Percentiles rank a stretch among this genome's conserved stretches.
Conservation (phyloP, 371 early-diverging fungal genomes). For the Lichtheimia corymbifera region DNA sequence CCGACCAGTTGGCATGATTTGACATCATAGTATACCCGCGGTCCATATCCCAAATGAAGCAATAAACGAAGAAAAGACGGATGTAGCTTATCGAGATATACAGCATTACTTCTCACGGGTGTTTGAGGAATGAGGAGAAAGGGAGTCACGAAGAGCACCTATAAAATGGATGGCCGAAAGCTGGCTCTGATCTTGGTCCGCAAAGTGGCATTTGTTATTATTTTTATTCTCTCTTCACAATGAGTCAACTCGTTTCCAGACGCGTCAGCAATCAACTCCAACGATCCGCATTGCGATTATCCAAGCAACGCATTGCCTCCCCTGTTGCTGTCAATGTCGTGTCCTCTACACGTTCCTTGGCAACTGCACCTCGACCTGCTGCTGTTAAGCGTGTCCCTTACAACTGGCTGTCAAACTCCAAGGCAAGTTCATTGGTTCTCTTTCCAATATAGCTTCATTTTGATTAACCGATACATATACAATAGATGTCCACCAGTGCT, state of each 20-base stretch:
- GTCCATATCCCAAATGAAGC: no score
- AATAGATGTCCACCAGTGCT: no score
- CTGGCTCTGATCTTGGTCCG: no score
- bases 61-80: no score
- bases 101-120: neutral
- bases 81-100: neutral
- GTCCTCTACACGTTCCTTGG: conserved; percentile 12
- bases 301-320: conserved; percentile 2
- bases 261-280: conserved; percentile 20
- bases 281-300: conserved; percentile 10
- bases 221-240: conserved; percentile 22
- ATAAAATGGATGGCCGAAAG: no score
- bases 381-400: neutral
- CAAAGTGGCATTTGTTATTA: conserved; percentile 5
- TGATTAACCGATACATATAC: conserved; percentile 21
- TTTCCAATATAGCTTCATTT: no score
- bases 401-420: conserved; percentile 21
- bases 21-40: no score
- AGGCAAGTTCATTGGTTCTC: no score
- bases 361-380: conserved; percentile 10
- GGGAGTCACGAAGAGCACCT: no score
- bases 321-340: conserved; percentile 5
- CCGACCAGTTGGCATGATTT: no score
- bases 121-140: no score
- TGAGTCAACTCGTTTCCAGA: conserved; percentile 35